Conservation (phyloP, 2,329 filamentous ascomycete genomes). For the Teratosphaeria destructans region DNA sequence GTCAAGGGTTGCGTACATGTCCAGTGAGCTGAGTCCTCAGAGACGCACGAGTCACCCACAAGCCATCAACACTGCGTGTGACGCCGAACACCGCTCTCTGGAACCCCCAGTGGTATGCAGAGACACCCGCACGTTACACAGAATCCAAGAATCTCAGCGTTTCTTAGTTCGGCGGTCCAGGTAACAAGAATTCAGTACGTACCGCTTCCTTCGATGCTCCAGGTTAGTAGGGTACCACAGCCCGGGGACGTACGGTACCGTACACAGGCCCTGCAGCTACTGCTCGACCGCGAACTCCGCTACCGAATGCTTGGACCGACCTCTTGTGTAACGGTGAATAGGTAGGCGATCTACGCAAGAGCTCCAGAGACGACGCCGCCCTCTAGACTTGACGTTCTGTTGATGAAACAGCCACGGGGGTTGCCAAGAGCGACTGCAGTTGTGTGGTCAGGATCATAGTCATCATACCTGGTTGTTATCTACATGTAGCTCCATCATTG, state of each 20-base stretch:
- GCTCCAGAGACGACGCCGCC: neutral
- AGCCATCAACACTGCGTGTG: too few relatives aligned
- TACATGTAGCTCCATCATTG: neutral
- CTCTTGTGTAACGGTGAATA: neutral
- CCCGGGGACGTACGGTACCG: neutral
- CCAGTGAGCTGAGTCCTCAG: too few relatives aligned
- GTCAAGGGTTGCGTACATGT: too few relatives aligned
- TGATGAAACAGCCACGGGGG: neutral
- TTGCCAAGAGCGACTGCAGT: too few relatives aligned
- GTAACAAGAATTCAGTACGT: neutral
- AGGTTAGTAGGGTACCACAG: neutral
- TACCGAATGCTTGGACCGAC: neutral
- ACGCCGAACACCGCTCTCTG: neutral
- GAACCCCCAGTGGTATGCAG: neutral
- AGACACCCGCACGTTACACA: neutral
- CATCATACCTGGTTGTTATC: neutral
- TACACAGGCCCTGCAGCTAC: neutral
- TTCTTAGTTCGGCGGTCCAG: neutral
- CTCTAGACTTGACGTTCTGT: neutral
- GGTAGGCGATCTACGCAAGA: neutral
- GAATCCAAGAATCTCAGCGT: too few relatives aligned
- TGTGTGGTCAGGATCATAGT: neutral
- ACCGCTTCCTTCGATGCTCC: too few relatives aligned
- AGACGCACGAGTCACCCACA: too few relatives aligned
- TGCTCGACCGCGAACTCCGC: neutral